A percentile compares a stretch with the other conserved stretches of the same genome.
Conservation (phyloP, 2,329 filamentous ascomycete genomes). For the Decorospora gaudefroyi region DNA sequence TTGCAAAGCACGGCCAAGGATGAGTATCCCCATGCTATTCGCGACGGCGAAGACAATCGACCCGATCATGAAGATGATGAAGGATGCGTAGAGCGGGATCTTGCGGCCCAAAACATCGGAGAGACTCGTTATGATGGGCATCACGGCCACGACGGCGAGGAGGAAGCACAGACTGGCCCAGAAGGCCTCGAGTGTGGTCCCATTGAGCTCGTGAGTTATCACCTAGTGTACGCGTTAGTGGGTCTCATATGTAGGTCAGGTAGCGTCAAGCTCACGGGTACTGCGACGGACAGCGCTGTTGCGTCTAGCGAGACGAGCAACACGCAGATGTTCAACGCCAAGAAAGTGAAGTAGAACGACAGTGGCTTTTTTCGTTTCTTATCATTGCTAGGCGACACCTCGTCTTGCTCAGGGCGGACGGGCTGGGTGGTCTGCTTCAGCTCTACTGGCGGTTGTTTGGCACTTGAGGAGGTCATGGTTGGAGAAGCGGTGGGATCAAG, state of each 20-base stretch:
- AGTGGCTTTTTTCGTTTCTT: background rate
- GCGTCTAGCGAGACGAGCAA: background rate
- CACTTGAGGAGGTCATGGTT: too few species aligned
- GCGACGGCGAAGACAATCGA: conserved; percentile 55
- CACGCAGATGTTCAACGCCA: background rate
- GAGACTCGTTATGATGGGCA: conserved; percentile 37
- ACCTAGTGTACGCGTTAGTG: background rate
- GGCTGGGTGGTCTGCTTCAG: too few species aligned
- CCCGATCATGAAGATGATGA: conserved; percentile 51
- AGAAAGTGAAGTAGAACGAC: background rate
- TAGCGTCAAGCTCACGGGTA: background rate
- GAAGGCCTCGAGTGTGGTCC: background rate
- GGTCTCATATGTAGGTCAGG: too few species aligned
- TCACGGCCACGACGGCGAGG: conserved; percentile 25
- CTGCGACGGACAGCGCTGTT: background rate
- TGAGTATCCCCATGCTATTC: conserved; percentile 55
- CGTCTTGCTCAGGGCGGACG: too few species aligned
- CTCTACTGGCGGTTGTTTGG: too few species aligned
- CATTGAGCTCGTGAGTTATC: background rate
- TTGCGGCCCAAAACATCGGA: conserved; percentile 36
- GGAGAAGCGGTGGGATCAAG: too few species aligned
- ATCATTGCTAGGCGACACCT: too few species aligned
- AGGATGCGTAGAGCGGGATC: conserved; percentile 23
- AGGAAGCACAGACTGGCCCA: conserved; percentile 21
- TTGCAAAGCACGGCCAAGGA: conserved; percentile 57